These are phyloP conservation scores for Diaporthe nobilis DNA, from an alignment of 2,329 filamentous ascomycete species.

Conservation along the genomic window DNA sequence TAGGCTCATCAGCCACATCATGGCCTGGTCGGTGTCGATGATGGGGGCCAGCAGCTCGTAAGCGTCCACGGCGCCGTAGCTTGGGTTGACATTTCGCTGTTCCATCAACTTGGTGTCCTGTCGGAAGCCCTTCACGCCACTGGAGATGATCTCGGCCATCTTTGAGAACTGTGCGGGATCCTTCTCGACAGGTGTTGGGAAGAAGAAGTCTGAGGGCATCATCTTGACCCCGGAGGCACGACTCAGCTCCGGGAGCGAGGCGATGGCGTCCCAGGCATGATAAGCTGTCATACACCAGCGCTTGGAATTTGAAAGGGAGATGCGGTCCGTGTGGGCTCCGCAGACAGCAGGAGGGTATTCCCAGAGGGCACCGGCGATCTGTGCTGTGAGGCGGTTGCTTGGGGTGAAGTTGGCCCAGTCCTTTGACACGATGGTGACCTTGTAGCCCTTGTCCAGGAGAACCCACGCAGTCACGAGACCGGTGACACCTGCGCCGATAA, in stretches of 20 bases:
- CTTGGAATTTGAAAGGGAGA: constrained; percentile 57
- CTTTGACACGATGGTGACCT: constrained; percentile 59
- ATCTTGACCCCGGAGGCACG: constrained; percentile 55
- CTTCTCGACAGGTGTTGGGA: constrained; percentile 51
- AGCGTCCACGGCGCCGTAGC: constrained; percentile 56
- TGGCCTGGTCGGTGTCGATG: constrained; percentile 61
- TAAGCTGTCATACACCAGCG: constrained; percentile 59
- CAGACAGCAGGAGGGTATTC: constrained; percentile 62
- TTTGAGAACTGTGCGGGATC: constrained; percentile 53
- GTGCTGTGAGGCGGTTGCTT: constrained; percentile 58
- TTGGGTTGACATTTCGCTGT: constrained; percentile 51
- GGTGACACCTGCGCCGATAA: constrained; percentile 42
- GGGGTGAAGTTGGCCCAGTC: constrained; percentile 55
- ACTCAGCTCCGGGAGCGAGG: constrained; percentile 50
- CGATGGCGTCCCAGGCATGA: constrained; percentile 57
- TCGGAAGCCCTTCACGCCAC: constrained; percentile 56
- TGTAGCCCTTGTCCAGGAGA: constrained; percentile 59
- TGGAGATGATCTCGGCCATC: constrained; percentile 57
- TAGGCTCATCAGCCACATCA: constrained; percentile 57
- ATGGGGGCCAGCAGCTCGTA: constrained; percentile 60
- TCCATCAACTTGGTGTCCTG: constrained; percentile 52
- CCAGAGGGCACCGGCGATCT: constrained; percentile 63
- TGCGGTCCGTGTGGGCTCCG: constrained; percentile 57
- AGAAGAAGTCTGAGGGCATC: constrained; percentile 57
- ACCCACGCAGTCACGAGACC: constrained; percentile 56